These are phyloP conservation scores for Bryopsis sp. DNA, from an alignment of 139 green algal genomes.

Conservation along the genomic window DNA sequence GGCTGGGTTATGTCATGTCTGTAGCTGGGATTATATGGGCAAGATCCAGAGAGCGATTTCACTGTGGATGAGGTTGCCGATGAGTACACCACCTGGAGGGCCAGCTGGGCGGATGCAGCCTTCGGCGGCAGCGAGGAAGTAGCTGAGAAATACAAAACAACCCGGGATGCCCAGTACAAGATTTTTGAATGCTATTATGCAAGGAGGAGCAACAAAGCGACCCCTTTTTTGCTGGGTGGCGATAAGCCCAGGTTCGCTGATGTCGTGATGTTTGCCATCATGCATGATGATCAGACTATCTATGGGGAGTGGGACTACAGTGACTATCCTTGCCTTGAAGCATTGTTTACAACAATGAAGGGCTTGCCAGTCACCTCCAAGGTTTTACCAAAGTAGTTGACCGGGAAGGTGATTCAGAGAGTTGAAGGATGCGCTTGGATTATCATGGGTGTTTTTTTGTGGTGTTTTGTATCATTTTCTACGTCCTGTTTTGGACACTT, in stretches of 20 bases:
- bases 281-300: background rate
- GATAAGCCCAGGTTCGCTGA: background rate
- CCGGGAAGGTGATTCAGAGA: no score
- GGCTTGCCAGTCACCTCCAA: no score
- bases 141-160: background rate
- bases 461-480: no score
- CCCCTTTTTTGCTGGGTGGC: background rate
- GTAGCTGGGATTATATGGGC: no score
- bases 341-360: constrained; percentile 54
- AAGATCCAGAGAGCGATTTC: no score
- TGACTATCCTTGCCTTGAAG: background rate
- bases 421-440: no score
- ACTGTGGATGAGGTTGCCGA: no score
- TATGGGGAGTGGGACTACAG: background rate
- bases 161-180: background rate
- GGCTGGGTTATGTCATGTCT: no score
- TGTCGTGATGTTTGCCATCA: background rate
- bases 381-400: no score
- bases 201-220: background rate
- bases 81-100: background rate
- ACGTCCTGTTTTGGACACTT: no score
- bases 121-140: background rate
- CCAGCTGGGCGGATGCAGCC: background rate
- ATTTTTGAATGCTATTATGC: background rate
- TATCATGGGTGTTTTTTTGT: no score